These are phyloP conservation scores for Osmanthus fragrans DNA, from an alignment of 257 asterid species.

Conservation along the genomic window DNA sequence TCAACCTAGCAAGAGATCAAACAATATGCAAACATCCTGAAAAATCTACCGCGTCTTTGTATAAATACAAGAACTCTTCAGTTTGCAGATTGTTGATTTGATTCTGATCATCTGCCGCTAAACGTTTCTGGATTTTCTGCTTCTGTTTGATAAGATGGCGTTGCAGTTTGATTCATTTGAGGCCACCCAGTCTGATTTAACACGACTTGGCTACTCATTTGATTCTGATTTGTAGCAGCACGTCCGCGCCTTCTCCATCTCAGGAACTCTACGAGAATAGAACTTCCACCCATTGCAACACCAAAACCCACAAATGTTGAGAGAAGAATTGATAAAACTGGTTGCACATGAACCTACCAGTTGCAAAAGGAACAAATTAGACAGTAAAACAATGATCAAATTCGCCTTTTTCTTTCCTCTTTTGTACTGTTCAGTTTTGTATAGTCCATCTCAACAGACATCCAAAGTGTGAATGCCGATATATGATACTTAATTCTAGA, in stretches of 20 bases:
- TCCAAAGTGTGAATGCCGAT: no score
- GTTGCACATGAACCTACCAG: conserved; percentile 62
- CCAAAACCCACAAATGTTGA: conserved; percentile 86
- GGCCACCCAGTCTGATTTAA: conserved; percentile 38
- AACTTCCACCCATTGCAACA: conserved; percentile 78
- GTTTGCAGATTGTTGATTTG: background rate
- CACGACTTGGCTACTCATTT: conserved; percentile 24
- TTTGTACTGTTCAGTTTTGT: no score
- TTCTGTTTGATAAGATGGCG: conserved; percentile 28
- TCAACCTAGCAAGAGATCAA: conserved; percentile 4
- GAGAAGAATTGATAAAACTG: conserved; percentile 64
- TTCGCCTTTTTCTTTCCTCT: no score
- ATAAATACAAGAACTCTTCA: background rate
- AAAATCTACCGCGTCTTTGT: background rate
- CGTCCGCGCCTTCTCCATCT: conserved; percentile 59
- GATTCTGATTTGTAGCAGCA: conserved; percentile 34
- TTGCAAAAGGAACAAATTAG: background rate
- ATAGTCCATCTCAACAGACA: no score
- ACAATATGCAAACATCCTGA: background rate
- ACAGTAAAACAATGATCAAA: background rate
- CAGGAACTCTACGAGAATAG: conserved; percentile 54
- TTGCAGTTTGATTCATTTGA: conserved; percentile 33
- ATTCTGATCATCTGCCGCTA: conserved; percentile 34
- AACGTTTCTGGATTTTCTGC: conserved; percentile 63
- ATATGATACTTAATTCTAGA: no score